Base-by-base conservation (phyloP, 2,329 filamentous ascomycete species). In the Elsinoe perseae region DNA sequence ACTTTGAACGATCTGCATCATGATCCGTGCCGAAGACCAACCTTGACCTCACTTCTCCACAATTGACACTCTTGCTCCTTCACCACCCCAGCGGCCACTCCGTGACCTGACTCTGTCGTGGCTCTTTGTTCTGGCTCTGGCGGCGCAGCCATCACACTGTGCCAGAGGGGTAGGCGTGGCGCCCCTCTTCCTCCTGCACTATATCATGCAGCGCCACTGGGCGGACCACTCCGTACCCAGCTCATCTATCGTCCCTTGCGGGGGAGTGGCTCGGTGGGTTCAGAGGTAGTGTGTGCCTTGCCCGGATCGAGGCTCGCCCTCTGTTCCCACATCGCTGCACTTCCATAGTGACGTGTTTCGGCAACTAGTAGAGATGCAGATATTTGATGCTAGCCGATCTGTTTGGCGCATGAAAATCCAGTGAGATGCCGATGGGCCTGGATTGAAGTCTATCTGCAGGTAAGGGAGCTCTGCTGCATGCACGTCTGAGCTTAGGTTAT, bases 31-130 rank as follows among this genome's bases (percentile, higher is more conserved):
- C 44, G 44, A 32, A 50, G 44, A 50, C 44, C 44, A 50, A 50
- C 44, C 44, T 32, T 50, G 44, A 50, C 44, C 28, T 50, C 44
- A 50, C 28, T 30, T 50, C 44, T 32, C 44, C 44, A 50, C 44
- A 30, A 44, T 25, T 50, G 44, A 30, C 44, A 23, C 32, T 30
- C n/a, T 27, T 50, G 25, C 27, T 50, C 25, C 44, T 50, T 32
- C 44, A 30, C 44, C 43, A 48, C 43, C 43, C 21, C 23, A 48
- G 36, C 43, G 43, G 21, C 43, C 21, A 23, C 43, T 48, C 43
- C 43, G 43, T 21, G 25, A 14, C 25, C 43, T 42, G 38, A 18
- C 40, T 44, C 44, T 25, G 21, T 23, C 40, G 16, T 44, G 40
- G 40, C 21, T 23, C 21, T 44, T 20, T n/a, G 14, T 7, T 30